Evolutionary conservation across 2,329 filamentous ascomycete genomes (phyloP).

Genomic region (Aspergillus sp.): DNA sequence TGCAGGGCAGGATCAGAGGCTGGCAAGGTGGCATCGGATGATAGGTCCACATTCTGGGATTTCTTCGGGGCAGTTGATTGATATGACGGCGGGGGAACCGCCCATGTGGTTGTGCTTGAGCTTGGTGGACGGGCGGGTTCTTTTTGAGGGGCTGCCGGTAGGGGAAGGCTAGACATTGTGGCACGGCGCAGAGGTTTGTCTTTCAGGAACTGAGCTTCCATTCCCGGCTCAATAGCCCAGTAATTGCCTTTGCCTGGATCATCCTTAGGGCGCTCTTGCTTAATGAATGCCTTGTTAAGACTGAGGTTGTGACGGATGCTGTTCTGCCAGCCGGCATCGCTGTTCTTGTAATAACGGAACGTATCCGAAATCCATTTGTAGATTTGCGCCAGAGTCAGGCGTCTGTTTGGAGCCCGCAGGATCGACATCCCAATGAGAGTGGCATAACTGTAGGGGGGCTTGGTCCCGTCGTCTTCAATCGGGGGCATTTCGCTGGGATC

Average conservation of each 20-base stretch:
- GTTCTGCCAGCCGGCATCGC: slow-evolving; percentile 95
- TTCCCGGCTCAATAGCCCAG: slow-evolving; percentile 89
- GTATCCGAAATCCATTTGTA: slow-evolving; percentile 99
- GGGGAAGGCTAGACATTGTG: slow-evolving; percentile 45
- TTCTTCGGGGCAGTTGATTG: slow-evolving; percentile 19
- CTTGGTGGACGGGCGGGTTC: slow-evolving; percentile 31
- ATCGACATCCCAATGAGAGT: slow-evolving; percentile 97
- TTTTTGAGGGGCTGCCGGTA: slow-evolving; percentile 32
- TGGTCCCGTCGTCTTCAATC: slow-evolving; percentile 80
- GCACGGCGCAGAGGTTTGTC: slow-evolving; percentile 64
- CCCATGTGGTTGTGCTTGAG: slow-evolving; percentile 33
- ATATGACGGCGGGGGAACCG: slow-evolving; percentile 30
- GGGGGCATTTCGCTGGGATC: slow-evolving; percentile 75
- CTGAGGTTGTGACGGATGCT: slow-evolving; percentile 98
- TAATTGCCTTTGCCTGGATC: slow-evolving; percentile 98
- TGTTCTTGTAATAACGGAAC: slow-evolving; percentile 80
- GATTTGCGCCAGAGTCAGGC: slow-evolving; percentile 88
- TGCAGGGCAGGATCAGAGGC: slow-evolving; percentile 64
- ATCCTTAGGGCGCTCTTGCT: slow-evolving; percentile 93
- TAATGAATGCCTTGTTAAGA: slow-evolving; percentile 93
- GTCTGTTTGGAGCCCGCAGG: slow-evolving; percentile 75
- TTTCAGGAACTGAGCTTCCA: slow-evolving; percentile 85
- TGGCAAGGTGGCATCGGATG: slow-evolving; percentile 75
- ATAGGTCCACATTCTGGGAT: slow-evolving; percentile 53
- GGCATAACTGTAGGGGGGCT: slow-evolving; percentile 91